Evolutionary conservation across 768 basidiomycete species (phyloP), one percentile per base, ranked within the genome.

Genomic region (Boletales sp.): DNA sequence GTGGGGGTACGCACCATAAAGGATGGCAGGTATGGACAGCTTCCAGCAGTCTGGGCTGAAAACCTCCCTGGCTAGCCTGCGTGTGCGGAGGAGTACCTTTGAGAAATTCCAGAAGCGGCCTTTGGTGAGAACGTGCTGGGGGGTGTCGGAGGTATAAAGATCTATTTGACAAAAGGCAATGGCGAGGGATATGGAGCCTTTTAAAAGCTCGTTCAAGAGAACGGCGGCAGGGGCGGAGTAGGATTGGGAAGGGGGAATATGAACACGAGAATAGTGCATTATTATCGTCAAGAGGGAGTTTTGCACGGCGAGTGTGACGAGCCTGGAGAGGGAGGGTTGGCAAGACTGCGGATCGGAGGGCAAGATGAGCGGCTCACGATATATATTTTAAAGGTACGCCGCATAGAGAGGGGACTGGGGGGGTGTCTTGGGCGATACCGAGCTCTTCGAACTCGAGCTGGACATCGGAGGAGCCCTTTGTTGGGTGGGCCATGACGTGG

Each of bases 191-290:
- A 98, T 93, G 40, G 78, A 71, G 46, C 92, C 90, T 69, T 98
- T 98, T 56, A 97, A 75, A 40, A 97, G 79, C 71, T 98, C 95
- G 72, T 90, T 94, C 71, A 97, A 79, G 32, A 98, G 79, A 27
- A 98, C 94, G 43, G 94, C 94, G 7, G 90, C 83, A 12, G 92
- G 91, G n/a, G 95, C 89, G 32, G 90, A 94, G 69, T 97, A 98
- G 2, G 84, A 77, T 47, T 79, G 76, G 47, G 84, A 82, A 0
- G 88, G 81, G 3, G 89, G 76, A 15, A 83, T 81, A 10, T 88
- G 86, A 45, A 90, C 85, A 55, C 94, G 84, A 35, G 95, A 97
- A 70, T 95, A 90, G 74, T 97, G 94, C 90, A 98, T 94, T 66
- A 97, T 87, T 67, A 98, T 82, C 31, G 92, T 89, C 48, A 98